Base-by-base conservation (phyloP, 2,329 filamentous ascomycete genomes). In the Xylariomycetidae sp. region DNA sequence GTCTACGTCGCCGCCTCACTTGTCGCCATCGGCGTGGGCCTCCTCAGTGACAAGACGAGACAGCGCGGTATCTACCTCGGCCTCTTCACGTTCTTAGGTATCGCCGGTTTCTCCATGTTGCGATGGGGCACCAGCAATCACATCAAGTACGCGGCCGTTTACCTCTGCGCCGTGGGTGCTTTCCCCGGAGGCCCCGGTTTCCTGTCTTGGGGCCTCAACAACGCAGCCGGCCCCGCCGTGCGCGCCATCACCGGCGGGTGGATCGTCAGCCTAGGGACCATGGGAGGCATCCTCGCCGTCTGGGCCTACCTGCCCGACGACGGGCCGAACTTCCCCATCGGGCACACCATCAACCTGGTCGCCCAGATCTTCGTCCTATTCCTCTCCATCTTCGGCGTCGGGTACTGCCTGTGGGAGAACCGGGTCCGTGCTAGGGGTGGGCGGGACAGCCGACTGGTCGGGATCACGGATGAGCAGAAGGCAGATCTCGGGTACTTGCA, bases 151-250 rank as follows among this genome's bases (percentile, higher is more conserved):
- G 67, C 67, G 46, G 72, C 70, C 8, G 63, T 78, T 11, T 77
- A 71, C 51, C 64, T 78, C 27, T 70, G 72, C 31, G 69, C 71
- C 8, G 55, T 72, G 1, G 74, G 74, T 16, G 72, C 70, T 0
- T 78, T 77, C 53, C 72, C 74, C 1, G 72, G 72, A 20, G 74
- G 74, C 0, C 74, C 74, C 0, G 72, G 70, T 0, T 77, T 77
- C 56, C 49, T 80, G 27, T 67, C 67, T 5, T 79, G 74, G 75
- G 72, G 66, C 0, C 62, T 77, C 36, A 79, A 79, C 50, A 79
- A 80, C 42, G 65, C 74, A 0, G 67, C 69, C 0, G 74, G 74
- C 0, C 73, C 74, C 0, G 66, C 72, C 8, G 61, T 78, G 2
- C 66, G 74, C 16, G 74, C 75, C 4, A 70, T 79, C 0, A 66